Evolutionary conservation across 352 stramenopile genomes (phyloP).

Genomic region (Globisporangium orthogonon): DNA sequence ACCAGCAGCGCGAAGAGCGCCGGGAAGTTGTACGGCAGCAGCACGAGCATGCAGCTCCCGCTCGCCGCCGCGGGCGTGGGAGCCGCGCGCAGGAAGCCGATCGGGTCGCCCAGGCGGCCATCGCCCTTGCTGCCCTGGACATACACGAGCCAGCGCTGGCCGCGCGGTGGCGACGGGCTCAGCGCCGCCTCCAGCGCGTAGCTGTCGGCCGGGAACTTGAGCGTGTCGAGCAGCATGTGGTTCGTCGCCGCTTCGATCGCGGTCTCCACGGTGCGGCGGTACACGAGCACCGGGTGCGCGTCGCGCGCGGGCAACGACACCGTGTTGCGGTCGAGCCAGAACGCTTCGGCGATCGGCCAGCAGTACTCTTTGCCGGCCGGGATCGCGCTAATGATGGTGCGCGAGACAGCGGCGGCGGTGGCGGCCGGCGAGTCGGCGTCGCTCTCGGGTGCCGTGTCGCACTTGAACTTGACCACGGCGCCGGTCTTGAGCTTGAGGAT

Average conservation of each 20-base stretch:
- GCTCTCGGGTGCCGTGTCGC: slow-evolving; percentile 32
- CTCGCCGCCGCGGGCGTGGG: slow-evolving; percentile 15
- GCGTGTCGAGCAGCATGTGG: slow-evolving; percentile 83
- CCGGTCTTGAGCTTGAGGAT: slow-evolving; percentile 78
- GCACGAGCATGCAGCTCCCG: slow-evolving; percentile 53
- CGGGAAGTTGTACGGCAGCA: slow-evolving; percentile 88
- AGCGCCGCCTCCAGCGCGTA: slow-evolving; percentile 63
- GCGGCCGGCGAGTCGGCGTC: slow-evolving; percentile 33
- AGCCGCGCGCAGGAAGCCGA: slow-evolving; percentile 65
- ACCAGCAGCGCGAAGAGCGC: slow-evolving; percentile 77
- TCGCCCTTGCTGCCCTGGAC: slow-evolving; percentile 78
- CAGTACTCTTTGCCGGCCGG: slow-evolving; percentile 72
- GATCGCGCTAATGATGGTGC: slow-evolving; percentile 72
- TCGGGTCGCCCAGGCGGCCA: slow-evolving; percentile 69
- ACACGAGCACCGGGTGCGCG: slow-evolving; percentile 72
- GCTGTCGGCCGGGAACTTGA: slow-evolving; percentile 81
- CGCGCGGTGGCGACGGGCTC: slow-evolving; percentile 51
- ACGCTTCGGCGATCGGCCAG: slow-evolving; percentile 79
- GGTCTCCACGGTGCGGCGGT: slow-evolving; percentile 59
- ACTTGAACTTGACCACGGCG: slow-evolving; percentile 78
- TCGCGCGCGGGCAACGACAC: slow-evolving; percentile 64
- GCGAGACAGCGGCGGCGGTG: slow-evolving; percentile 10
- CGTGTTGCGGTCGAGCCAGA: slow-evolving; percentile 83
- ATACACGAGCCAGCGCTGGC: slow-evolving; percentile 81
- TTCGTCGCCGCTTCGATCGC: slow-evolving; percentile 79